Conservation (phyloP, 2,329 filamentous ascomycete species). For the Colletotrichum paranaense region DNA sequence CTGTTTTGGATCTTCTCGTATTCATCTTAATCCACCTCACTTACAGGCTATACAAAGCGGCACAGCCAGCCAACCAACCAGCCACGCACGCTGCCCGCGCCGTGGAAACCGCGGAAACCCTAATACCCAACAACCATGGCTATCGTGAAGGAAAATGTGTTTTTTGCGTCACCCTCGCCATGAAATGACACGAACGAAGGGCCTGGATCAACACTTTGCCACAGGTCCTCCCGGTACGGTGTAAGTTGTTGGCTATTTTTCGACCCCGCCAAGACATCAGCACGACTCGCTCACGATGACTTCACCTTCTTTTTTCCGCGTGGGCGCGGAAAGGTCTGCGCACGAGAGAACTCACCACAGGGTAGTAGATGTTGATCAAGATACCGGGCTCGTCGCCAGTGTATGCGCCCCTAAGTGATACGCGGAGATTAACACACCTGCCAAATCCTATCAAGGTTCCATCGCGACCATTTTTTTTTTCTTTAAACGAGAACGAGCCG, state of each 20-base stretch:
- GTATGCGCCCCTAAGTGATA: conserved; percentile 16
- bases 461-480: not conserved
- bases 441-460: not conserved
- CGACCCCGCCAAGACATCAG: not conserved
- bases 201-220: conserved; percentile 17
- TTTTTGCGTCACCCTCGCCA: not conserved
- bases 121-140: not conserved
- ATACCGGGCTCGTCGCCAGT: conserved; percentile 32
- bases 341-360: conserved; percentile 19
- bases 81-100: not conserved
- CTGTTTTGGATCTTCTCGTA: not conserved
- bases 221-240: conserved; percentile 31
- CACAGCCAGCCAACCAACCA: too few relatives aligned
- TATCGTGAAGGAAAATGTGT: not conserved
- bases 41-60: too few relatives aligned
- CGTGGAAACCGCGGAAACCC: not conserved
- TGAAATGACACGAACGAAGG: not conserved
- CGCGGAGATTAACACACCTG: not conserved
- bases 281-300: not conserved
- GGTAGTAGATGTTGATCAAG: conserved; percentile 35
- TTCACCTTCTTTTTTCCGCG: not conserved
- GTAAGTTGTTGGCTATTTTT: conserved; percentile 25
- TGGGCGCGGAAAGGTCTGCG: not conserved
- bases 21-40: not conserved
- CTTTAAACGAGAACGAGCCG: not conserved